phyloP scores from a whole-genome alignment of 2,329 filamentous ascomycete species.

The Beauveria australis region DNA sequence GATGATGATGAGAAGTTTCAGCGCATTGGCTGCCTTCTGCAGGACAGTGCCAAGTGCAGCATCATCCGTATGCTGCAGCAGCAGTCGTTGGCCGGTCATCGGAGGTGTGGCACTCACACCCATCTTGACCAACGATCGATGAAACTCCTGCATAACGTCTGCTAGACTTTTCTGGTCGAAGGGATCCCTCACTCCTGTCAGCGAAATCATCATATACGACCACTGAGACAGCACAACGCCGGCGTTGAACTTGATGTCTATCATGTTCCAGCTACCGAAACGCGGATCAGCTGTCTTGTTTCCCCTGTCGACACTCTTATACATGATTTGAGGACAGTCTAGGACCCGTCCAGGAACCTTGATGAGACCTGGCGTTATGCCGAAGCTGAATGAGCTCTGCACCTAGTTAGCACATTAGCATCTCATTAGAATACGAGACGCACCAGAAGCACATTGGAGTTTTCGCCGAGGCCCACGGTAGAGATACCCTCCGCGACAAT shows the following conservation, averaged over 20 bases:
- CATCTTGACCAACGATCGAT: conserved; percentile 5
- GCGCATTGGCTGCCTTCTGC: conserved; percentile 4
- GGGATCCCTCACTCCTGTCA: neutral
- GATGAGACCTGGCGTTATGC: conserved; percentile 41
- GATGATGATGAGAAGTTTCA: conserved; percentile 41
- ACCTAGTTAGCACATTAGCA: conserved; percentile 16
- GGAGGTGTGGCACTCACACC: conserved; percentile 12
- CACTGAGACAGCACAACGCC: conserved; percentile 31
- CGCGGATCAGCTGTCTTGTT: conserved; percentile 14
- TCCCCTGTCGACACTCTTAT: conserved; percentile 24
- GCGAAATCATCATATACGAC: conserved; percentile 25
- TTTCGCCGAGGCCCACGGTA: conserved; percentile 37
- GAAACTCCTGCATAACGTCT: conserved; percentile 7
- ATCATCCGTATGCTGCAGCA: conserved; percentile 11
- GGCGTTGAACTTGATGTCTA: conserved; percentile 38
- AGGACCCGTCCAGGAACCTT: conserved; percentile 57
- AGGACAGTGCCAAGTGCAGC: conserved; percentile 10
- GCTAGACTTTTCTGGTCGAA: conserved; percentile 8
- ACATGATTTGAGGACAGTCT: conserved; percentile 41
- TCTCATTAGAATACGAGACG: conserved; percentile 13
- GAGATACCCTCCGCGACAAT: conserved; percentile 43
- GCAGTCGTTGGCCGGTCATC: conserved; percentile 7
- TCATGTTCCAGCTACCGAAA: conserved; percentile 53
- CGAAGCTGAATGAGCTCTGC: conserved; percentile 42
- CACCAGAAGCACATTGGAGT: conserved; percentile 30